phyloP scores from a whole-genome alignment of 2,329 filamentous ascomycete genomes.

The Xylariaceae sp. region DNA sequence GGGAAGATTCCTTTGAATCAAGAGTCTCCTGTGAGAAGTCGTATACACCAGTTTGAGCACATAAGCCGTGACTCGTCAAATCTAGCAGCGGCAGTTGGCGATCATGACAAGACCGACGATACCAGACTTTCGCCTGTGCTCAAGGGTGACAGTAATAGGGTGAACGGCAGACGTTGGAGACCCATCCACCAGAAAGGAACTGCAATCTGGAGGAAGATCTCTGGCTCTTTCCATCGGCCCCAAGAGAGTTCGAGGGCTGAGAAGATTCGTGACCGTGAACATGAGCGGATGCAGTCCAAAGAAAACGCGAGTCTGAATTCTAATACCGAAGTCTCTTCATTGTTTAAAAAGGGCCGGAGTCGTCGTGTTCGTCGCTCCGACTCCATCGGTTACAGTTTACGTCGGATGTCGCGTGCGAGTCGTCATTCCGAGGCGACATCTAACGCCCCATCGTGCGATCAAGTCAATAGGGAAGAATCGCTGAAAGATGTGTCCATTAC shows the following conservation, averaged over 20 bases:
- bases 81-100: not conserved
- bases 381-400: constrained; percentile 23
- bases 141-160: constrained; percentile 1
- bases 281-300: constrained; percentile 10
- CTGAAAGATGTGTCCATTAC: not conserved
- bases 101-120: constrained; percentile 13
- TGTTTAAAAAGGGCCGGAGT: not conserved
- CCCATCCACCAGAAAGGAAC: constrained; percentile 26
- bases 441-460: not conserved
- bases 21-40: constrained; percentile 30
- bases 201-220: constrained; percentile 30
- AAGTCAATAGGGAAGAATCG: not conserved
- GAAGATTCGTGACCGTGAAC: constrained; percentile 3
- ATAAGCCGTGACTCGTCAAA: constrained; percentile 19
- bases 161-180: constrained; percentile 16
- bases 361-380: constrained; percentile 14
- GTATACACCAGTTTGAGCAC: constrained; percentile 30
- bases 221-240: constrained; percentile 26
- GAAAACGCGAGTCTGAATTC: not conserved
- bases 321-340: not conserved
- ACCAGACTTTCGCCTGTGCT: not conserved
- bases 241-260: constrained; percentile 19
- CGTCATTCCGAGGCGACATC: constrained; percentile 15
- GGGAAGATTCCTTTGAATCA: constrained; percentile 4
- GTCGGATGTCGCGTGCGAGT: constrained; percentile 18